Conservation (phyloP, 345 rosid species). For the Streptanthus diversifolius region DNA sequence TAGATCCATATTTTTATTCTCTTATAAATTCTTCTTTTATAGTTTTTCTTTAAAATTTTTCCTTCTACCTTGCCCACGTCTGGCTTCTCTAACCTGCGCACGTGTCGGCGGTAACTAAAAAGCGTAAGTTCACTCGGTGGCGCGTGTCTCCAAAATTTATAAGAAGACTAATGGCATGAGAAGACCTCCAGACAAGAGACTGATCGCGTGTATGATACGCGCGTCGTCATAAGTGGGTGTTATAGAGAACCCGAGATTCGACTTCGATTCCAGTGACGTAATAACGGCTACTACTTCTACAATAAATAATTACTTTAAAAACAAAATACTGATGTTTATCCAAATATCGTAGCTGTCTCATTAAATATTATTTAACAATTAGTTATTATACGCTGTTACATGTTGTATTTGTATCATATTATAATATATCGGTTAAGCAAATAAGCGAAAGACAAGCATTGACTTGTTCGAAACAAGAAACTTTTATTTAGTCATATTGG, state of each 20-base stretch:
- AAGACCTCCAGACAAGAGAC: too few relatives aligned
- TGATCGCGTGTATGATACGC: not conserved
- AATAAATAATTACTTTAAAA: not conserved
- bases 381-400: too few relatives aligned
- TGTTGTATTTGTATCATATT: too few relatives aligned
- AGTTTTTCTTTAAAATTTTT: not conserved
- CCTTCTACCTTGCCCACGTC: not conserved
- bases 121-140: not conserved
- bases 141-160: not conserved
- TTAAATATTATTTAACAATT: too few relatives aligned
- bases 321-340: conserved; percentile 5
- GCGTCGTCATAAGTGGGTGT: not conserved
- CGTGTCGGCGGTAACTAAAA: not conserved
- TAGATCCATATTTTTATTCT: conserved; percentile 28
- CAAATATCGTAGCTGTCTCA: conserved; percentile 22
- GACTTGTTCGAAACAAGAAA: conserved; percentile 23
- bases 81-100: conserved; percentile 16
- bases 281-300: conserved; percentile 23
- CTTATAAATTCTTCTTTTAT: not conserved
- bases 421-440: too few relatives aligned
- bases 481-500: not conserved
- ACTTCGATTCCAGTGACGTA: conserved; percentile 22
- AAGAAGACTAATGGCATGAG: not conserved
- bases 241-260: not conserved
- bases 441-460: conserved; percentile 10